phyloP scores from a whole-genome alignment of 2,329 filamentous ascomycete genomes.

The Amauroascus niger region DNA sequence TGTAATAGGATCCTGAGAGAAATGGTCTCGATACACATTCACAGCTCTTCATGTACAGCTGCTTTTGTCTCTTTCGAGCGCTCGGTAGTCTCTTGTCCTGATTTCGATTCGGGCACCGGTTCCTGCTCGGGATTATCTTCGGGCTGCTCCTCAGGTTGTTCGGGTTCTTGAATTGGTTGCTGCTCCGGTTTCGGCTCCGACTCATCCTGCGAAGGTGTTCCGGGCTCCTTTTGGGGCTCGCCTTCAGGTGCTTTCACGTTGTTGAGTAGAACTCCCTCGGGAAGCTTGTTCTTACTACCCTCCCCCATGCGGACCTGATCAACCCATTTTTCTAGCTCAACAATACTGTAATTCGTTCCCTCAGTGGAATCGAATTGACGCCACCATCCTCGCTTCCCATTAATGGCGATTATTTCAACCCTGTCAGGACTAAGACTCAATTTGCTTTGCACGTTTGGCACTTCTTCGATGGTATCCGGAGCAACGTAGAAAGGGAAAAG shows the following conservation, averaged over 20 bases:
- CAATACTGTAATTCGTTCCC: conserved; percentile 43
- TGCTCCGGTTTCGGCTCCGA: conserved; percentile 19
- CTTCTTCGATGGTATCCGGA: conserved; percentile 51
- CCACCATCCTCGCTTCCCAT: conserved; percentile 80
- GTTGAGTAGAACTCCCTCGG: conserved; percentile 47
- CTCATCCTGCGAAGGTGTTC: conserved; percentile 37
- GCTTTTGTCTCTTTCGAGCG: conserved; percentile 19
- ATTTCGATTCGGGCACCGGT: conserved; percentile 16
- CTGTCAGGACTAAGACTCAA: conserved; percentile 50
- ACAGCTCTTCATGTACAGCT: conserved; percentile 39
- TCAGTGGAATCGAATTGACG: conserved; percentile 54
- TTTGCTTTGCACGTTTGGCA: conserved; percentile 46
- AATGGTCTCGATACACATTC: conserved; percentile 13
- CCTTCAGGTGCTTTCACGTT: conserved; percentile 46
- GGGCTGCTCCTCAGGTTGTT: too few species aligned
- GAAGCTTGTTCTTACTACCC: conserved; percentile 65
- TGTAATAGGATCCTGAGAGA: neutral
- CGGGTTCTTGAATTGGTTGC: conserved; percentile 16
- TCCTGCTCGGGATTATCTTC: too few species aligned
- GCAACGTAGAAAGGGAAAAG: conserved; percentile 79
- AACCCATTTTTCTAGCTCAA: conserved; percentile 71
- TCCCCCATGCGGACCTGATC: conserved; percentile 88
- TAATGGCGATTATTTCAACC: conserved; percentile 69
- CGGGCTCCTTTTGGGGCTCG: conserved; percentile 45
- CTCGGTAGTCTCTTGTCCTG: conserved; percentile 18